Base-by-base conservation (phyloP, 2,329 filamentous ascomycete species). In the Stemphylium vesicarium region DNA sequence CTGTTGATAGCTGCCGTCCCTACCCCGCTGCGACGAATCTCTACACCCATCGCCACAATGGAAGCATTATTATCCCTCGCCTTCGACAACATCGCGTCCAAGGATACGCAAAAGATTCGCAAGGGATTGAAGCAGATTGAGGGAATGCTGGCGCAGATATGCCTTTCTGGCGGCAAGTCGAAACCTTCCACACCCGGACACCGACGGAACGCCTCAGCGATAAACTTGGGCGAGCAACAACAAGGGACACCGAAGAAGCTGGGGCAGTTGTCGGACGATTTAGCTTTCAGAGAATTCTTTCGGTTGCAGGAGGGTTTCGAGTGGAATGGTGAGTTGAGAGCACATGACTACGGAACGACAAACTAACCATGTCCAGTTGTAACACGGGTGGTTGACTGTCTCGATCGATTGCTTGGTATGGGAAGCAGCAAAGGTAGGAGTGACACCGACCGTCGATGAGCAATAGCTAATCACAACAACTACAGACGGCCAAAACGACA, bases 221-320 rank as follows among this genome's bases (percentile, higher is more conserved):
- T 75, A 40, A 70, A 68, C 32, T 38, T 74, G 29, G 65, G 66
- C 49, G 69, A 74, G 47, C 69, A 74, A 50, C 63, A 66, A 32
- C 61, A 65, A 45, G 48, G 63, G 1, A 57, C 68, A 18, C 66
- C 73, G n/a, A 77, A 76, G 77, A 81, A 75, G 72, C 82, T 96
- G 44, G 79, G 80, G 18, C 88, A 92, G 53, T 79, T 97, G 59
- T 84, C 85, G 45, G 85, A 88, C 60, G 95, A 98, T 75, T 91
- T 90, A 16, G 94, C 93, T 16, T 98, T 97, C 73, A 83, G 91
- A 63, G 92, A 97, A 77, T 98, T 98, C 80, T 97, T 96, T 81
- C 92, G 96, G 75, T 76, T 98, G 63, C 95, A 99, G 76, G 93
- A 98, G 72, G 91, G 93, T 2, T 99, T 99, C 73, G 92, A 98